These are phyloP conservation scores for Aspergillus ochraceus DNA, from an alignment of 2,329 filamentous ascomycete species.

Conservation along the genomic window DNA sequence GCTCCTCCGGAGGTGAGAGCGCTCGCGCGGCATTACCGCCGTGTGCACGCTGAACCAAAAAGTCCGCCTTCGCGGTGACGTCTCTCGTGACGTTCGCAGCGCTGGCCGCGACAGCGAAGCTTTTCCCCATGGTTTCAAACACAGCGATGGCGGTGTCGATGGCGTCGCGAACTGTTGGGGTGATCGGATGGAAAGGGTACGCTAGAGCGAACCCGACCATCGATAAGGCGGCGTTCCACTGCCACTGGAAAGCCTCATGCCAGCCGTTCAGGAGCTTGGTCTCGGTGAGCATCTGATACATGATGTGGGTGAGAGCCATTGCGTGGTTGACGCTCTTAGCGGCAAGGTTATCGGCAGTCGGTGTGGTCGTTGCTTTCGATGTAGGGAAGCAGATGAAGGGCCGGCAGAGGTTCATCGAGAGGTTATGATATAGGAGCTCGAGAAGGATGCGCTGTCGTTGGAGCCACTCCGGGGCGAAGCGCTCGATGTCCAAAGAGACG, in stretches of 20 bases:
- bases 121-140: not conserved
- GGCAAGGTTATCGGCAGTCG: not conserved
- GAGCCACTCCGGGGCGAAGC: not conserved
- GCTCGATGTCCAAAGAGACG: slow-evolving; percentile 35
- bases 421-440: slow-evolving; percentile 5
- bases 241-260: slow-evolving; percentile 2
- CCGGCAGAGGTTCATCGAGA: not conserved
- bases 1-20: too few relatives aligned
- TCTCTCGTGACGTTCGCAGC: not conserved
- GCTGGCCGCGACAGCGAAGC: not conserved
- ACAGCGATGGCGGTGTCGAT: not conserved
- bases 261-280: slow-evolving; percentile 1
- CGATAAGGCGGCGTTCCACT: slow-evolving; percentile 1
- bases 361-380: not conserved
- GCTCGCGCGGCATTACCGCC: not conserved
- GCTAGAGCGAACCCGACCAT: not conserved
- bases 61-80: not conserved
- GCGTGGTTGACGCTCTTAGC: not conserved
- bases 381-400: not conserved
- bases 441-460: slow-evolving; percentile 6
- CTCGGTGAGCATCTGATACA: slow-evolving; percentile 1
- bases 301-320: not conserved
- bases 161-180: not conserved
- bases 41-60: not conserved
- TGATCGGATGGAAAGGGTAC: not conserved